These are phyloP conservation scores for Thamnidium elegans DNA, from an alignment of 192 early-diverging fungal genomes.

Conservation along the genomic window DNA sequence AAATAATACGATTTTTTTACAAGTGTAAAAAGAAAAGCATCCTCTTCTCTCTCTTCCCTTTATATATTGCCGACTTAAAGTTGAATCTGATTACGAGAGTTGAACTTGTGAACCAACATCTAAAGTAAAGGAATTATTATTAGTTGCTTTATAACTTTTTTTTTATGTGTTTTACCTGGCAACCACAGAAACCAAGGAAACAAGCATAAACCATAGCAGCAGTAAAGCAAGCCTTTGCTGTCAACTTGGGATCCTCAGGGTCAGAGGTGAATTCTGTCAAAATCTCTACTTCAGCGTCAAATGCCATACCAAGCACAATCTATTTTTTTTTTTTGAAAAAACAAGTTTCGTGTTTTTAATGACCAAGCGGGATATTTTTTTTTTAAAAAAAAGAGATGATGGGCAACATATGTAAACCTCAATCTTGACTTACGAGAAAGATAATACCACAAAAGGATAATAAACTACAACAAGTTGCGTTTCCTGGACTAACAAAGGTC, in stretches of 20 bases:
- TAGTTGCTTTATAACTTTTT: background rate
- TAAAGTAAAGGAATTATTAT: constrained; percentile 4
- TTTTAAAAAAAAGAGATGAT: constrained; percentile 2
- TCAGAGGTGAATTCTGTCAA: constrained; percentile 46
- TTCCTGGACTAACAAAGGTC: constrained; percentile 45
- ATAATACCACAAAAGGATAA: constrained; percentile 51
- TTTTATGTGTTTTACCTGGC: constrained; percentile 34
- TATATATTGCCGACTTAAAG: constrained; percentile 19
- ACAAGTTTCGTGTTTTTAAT: background rate
- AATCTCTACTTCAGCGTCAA: constrained; percentile 43
- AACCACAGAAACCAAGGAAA: constrained; percentile 50
- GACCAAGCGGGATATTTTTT: background rate
- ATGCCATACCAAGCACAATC: constrained; percentile 41
- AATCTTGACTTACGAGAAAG: constrained; percentile 39
- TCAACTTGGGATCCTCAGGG: constrained; percentile 44
- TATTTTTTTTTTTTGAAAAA: too few species aligned
- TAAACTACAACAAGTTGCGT: constrained; percentile 45
- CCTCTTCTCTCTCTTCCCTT: background rate
- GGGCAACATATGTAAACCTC: too few species aligned
- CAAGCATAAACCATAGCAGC: constrained; percentile 49
- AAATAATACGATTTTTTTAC: background rate
- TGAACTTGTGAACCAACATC: constrained; percentile 36
- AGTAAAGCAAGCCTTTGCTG: constrained; percentile 48
- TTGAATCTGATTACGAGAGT: constrained; percentile 39
- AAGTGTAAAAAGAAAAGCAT: background rate